Evolutionary conservation across 2,329 filamentous ascomycete species (phyloP), one percentile per base, ranked within the genome.

Genomic region (Dendrostoma leiphaemia): DNA sequence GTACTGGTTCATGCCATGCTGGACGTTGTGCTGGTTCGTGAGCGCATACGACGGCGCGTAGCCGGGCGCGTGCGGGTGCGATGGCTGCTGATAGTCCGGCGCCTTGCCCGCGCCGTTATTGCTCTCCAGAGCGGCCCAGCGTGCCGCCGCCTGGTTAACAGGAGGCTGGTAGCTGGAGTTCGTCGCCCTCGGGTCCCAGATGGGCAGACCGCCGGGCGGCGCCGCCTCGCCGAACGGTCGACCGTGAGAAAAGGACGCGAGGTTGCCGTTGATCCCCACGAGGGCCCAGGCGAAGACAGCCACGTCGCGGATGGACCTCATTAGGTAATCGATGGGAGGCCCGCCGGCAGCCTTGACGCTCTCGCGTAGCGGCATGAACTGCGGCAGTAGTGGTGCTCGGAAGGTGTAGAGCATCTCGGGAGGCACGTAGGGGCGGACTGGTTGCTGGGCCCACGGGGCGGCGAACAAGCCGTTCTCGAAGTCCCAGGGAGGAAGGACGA

Each of bases 271-370:
- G 73, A 92, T 92, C 21, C 89, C 89, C 23, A 85, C 83, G 10
- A 93, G 72, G 2, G 86, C 87, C 90, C 90, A 95, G 9, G 90
- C 90, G 66, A 95, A 94, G n/a, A 94, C 88, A 1, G 89, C 90
- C 45, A 92, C 88, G 51, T 94, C 90, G 53, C 88, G 85, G 60
- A 95, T 95, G 3, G 86, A 88, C 51, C 81, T 79, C 88, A 94
- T 90, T 63, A 94, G 83, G 51, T 84, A 80, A 24, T 83, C 78
- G 44, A 78, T 65, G 17, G 79, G 74, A 34, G 83, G 82, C n/a
- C 80, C 80, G 59, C 77, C 75, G 12, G 70, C 71, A 15, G 72
- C 70, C 60, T 76, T 76, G 32, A 74, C 70, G 50, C 71, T 71
- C 21, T 76, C 75, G 35, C 68, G 68, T 48, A 74, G 60, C 37